Base-by-base conservation (phyloP, 495 filamentous ascomycete genomes). In the Platismatia glauca region DNA sequence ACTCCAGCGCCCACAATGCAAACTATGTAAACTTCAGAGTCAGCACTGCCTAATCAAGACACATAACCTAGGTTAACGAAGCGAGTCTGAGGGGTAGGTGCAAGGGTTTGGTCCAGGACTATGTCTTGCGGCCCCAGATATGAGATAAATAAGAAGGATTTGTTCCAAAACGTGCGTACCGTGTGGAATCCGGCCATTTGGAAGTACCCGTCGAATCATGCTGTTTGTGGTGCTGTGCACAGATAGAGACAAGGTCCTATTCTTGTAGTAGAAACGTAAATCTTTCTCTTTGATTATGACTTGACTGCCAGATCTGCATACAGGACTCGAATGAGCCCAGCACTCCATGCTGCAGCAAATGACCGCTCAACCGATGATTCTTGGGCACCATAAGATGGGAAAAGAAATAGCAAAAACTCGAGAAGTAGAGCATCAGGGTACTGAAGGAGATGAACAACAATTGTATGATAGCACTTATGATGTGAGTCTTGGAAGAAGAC, bases 1-100 rank as follows among this genome's bases (percentile, higher is more conserved):
- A 96, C 70, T 33, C 94, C 94, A 43, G 90, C 93, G 20, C 94
- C 94, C 56, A 98, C 80, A 22, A 98, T 75, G 18, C 87, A 88
- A 33, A 97, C 74, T 52, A 52, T 15, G 27, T 15, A 18, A 5
- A 52, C 6, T 31, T 16, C 4, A 1, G 13, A 52, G 27, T 52
- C 27, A 52, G 27, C 48, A 52, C 31, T 15, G 24, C 13, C 3
- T 29, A 1, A 13, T 31, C 24, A 31, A 52, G 24, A 7, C 7
- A 52, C 4, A 13, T 18, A 16, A 7, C 48, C 3, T 31, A 13
- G 11, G 4, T 13, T 22, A 2, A 50, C 16, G 5, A 29, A 1
- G 4, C 12, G 15, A 12, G 24, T 13, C n/a, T 46, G n/a, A 13
- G 8, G n/a, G 9, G n/a, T 48, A 48, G n/a, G n/a, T 0, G n/a